phyloP scores from a whole-genome alignment of 352 stramenopile species.

The Pythium diclinum region DNA sequence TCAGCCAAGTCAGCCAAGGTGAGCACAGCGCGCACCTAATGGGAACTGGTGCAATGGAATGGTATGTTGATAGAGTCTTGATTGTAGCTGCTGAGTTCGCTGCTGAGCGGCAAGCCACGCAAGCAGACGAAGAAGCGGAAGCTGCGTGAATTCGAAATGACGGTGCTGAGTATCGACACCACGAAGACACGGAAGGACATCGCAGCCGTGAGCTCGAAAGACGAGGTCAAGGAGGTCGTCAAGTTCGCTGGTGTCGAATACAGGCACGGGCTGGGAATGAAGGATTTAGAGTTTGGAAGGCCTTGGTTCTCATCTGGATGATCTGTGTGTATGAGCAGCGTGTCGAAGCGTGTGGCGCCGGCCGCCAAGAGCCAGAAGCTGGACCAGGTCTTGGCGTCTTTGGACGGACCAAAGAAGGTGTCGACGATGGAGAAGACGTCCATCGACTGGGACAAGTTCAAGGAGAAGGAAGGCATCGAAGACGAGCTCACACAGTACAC shows the following conservation, averaged over 20 bases:
- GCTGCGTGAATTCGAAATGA: conserved; percentile 64
- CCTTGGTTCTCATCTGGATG: no score
- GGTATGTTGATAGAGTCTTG: neutral
- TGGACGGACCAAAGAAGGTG: conserved; percentile 90
- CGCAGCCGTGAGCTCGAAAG: conserved; percentile 12
- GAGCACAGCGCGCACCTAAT: neutral
- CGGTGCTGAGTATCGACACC: conserved; percentile 65
- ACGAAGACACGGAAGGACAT: conserved; percentile 56
- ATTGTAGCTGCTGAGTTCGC: conserved; percentile 40
- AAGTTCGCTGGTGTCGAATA: conserved; percentile 88
- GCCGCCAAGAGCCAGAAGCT: conserved; percentile 41
- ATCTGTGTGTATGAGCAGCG: conserved; percentile 16
- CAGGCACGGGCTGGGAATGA: no score
- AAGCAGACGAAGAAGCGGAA: conserved; percentile 62
- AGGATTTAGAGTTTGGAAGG: no score
- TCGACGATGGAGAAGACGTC: conserved; percentile 95
- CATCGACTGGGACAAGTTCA: conserved; percentile 96
- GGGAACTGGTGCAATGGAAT: neutral
- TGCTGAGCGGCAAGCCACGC: conserved; percentile 50
- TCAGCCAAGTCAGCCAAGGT: conserved; percentile 52
- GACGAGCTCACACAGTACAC: conserved; percentile 92
- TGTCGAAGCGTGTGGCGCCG: conserved; percentile 23
- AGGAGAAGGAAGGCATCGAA: conserved; percentile 88
- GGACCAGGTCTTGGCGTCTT: conserved; percentile 82
- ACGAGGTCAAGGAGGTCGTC: conserved; percentile 51